These are phyloP conservation scores for Alternaria brassicicola DNA, from an alignment of 2,329 filamentous ascomycete species.

Conservation along the genomic window DNA sequence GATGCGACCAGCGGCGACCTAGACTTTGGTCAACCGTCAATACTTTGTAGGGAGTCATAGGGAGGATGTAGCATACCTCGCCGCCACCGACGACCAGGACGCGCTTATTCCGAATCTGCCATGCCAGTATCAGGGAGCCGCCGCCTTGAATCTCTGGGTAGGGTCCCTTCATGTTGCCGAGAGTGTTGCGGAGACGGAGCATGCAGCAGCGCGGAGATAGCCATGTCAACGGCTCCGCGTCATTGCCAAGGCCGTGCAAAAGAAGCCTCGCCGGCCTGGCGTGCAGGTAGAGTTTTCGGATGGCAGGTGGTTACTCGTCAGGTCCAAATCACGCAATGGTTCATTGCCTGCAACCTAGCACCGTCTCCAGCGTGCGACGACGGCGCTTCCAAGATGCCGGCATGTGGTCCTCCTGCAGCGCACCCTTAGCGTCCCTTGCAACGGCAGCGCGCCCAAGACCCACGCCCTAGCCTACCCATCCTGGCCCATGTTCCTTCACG, in stretches of 20 bases:
- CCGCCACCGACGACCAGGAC: conserved; percentile 94
- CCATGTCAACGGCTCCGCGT: conserved; percentile 16
- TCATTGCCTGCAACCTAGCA: background rate
- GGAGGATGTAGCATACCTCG: conserved; percentile 67
- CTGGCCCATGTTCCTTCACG: conserved; percentile 25
- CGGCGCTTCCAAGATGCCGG: conserved; percentile 10
- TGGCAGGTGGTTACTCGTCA: background rate
- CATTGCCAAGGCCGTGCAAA: conserved; percentile 19
- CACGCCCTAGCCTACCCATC: conserved; percentile 14
- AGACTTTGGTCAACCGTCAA: conserved; percentile 47
- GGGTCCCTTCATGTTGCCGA: conserved; percentile 54
- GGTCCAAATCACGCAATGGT: background rate
- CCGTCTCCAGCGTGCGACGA: background rate
- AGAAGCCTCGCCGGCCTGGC: background rate
- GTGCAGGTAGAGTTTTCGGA: background rate
- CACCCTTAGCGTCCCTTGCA: conserved; percentile 26
- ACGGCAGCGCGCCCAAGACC: conserved; percentile 20
- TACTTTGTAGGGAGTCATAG: conserved; percentile 10
- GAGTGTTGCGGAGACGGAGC: conserved; percentile 25
- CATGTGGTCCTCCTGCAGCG: conserved; percentile 14
- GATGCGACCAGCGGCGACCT: conserved; percentile 96
- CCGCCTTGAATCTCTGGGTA: conserved; percentile 87
- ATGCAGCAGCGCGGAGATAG: conserved; percentile 34
- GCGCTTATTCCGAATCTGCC: conserved; percentile 88
- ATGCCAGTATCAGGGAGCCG: conserved; percentile 91